A percentile compares a stretch with the other conserved stretches of the same genome.
Evolutionary conservation across 805 yeast species (phyloP).

Genomic region (Cyberlindnera xylosilytica): DNA sequence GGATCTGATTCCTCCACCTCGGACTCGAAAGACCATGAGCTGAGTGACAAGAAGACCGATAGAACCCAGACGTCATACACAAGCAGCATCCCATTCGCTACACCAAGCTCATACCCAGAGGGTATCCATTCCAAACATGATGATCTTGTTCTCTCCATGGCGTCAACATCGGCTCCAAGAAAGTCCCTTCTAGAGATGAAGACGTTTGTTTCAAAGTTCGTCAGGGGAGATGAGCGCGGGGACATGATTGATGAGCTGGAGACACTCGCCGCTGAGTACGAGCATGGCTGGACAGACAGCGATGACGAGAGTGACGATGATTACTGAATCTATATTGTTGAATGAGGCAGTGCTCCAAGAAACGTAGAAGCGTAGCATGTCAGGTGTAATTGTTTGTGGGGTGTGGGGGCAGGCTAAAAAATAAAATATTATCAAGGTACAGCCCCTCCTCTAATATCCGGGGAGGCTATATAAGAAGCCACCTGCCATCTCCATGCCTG

Average conservation of each 20-base stretch:
- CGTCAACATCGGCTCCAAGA: constrained; percentile 20
- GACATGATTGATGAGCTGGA: constrained; percentile 50
- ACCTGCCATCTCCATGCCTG: too few species aligned
- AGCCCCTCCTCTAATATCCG: too few species aligned
- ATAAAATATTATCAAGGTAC: too few species aligned
- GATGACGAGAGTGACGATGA: constrained; percentile 40
- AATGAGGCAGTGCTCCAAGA: not conserved
- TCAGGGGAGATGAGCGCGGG: constrained; percentile 47
- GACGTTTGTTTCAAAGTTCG: constrained; percentile 28
- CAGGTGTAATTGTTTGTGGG: too few species aligned
- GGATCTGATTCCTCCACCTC: not conserved
- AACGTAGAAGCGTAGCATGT: too few species aligned
- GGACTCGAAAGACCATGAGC: constrained; percentile 1
- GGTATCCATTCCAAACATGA: constrained; percentile 17
- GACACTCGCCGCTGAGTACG: constrained; percentile 43
- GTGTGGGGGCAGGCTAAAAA: too few species aligned
- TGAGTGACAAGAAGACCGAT: not conserved
- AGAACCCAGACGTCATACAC: constrained; percentile 7
- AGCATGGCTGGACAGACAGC: constrained; percentile 44
- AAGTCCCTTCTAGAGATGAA: constrained; percentile 24
- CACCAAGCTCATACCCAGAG: constrained; percentile 35
- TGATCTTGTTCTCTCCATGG: constrained; percentile 18
- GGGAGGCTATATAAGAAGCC: too few species aligned
- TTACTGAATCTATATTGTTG: too few species aligned
- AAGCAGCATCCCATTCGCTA: constrained; percentile 14